Evolutionary conservation across 768 basidiomycete species (phyloP).

Genomic region (Paxillus rubicundulus): DNA sequence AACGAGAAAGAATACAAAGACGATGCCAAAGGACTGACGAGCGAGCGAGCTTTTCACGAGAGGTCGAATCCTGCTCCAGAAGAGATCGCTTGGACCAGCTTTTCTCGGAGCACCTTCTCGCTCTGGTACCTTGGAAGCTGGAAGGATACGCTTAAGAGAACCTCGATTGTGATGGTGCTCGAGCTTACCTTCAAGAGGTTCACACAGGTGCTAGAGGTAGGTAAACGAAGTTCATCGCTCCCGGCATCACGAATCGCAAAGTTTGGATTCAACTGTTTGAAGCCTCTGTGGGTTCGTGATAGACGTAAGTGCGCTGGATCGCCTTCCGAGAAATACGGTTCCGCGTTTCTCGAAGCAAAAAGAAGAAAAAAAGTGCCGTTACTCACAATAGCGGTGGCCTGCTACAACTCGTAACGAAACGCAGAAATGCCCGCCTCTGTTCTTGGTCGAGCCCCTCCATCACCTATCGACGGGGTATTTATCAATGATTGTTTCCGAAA

Average conservation of each 20-base stretch:
- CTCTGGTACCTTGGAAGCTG: conserved; percentile 71
- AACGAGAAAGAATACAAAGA: neutral
- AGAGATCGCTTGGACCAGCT: conserved; percentile 83
- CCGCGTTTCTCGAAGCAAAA: neutral
- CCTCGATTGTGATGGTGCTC: conserved; percentile 1
- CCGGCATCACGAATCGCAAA: conserved; percentile 88
- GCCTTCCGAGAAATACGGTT: neutral
- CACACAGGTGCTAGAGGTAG: conserved; percentile 84
- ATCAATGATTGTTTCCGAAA: neutral
- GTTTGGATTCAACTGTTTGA: conserved; percentile 82
- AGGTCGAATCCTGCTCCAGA: conserved; percentile 92
- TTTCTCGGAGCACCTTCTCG: conserved; percentile 63
- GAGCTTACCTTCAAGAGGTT: conserved; percentile 79
- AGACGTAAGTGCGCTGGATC: neutral
- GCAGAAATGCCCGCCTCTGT: conserved; percentile 71
- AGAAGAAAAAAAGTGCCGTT: neutral
- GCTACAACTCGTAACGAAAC: conserved; percentile 93
- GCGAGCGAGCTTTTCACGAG: conserved; percentile 46
- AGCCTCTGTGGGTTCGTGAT: conserved; percentile 51
- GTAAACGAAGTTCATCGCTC: conserved; percentile 64
- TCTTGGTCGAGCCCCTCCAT: conserved; percentile 77
- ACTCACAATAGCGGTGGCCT: conserved; percentile 82
- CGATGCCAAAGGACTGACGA: neutral
- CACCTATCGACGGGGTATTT: conserved; percentile 44
- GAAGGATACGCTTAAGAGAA: neutral